A percentile compares a stretch with the other conserved stretches of the same genome.
Conservation (phyloP, 345 rosid species). For the Citrus glauca region DNA sequence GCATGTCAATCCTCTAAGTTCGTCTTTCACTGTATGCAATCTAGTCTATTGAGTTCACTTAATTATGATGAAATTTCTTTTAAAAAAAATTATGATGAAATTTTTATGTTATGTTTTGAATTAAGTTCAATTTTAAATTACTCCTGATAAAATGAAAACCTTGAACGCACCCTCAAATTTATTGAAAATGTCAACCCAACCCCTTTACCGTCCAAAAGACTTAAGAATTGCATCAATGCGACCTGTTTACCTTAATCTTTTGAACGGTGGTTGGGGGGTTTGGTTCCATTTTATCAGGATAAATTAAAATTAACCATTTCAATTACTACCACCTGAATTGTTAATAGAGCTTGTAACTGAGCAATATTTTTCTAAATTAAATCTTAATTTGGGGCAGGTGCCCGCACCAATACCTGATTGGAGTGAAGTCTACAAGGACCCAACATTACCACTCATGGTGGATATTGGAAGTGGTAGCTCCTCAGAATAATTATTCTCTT, state of each 20-base stretch:
- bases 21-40: conserved; percentile 65
- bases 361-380: not conserved
- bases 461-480: conserved; percentile 90
- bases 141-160: too few species aligned
- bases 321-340: not conserved
- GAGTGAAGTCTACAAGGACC: conserved; percentile 69
- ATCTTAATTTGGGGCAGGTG: conserved; percentile 31
- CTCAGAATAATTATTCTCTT: not conserved
- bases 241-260: too few species aligned
- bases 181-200: too few species aligned
- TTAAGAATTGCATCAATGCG: too few species aligned
- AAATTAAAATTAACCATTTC: not conserved
- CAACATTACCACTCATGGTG: conserved; percentile 82
- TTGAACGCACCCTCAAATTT: too few species aligned
- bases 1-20: conserved; percentile 90
- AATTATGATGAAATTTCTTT: not conserved
- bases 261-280: too few species aligned
- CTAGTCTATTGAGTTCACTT: not conserved
- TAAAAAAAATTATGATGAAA: not conserved
- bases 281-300: too few species aligned
- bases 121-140: too few species aligned
- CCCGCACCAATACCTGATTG: conserved; percentile 70
- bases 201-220: too few species aligned
- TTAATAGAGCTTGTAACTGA: not conserved
- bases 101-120: not conserved